Evolutionary conservation across 805 yeast species (phyloP).

Genomic region (Sungouiozyma ichnusensis): DNA sequence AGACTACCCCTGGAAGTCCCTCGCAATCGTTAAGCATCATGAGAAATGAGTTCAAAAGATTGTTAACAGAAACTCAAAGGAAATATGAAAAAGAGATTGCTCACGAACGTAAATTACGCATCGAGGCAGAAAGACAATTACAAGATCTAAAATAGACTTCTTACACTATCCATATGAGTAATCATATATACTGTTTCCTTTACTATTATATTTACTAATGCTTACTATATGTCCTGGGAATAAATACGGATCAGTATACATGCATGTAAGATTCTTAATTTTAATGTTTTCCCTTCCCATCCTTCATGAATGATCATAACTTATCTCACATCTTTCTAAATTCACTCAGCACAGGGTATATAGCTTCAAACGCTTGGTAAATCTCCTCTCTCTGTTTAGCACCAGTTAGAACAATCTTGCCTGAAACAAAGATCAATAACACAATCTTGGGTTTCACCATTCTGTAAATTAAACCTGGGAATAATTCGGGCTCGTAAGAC

Average conservation of each 20-base stretch:
- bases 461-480: constrained; percentile 96
- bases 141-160: too few species aligned
- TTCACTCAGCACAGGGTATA: constrained; percentile 96
- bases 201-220: background rate
- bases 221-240: too few species aligned
- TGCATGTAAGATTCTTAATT: too few species aligned
- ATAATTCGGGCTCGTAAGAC: constrained; percentile 94
- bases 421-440: constrained; percentile 87
- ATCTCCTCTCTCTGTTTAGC: constrained; percentile 98
- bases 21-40: constrained; percentile 42
- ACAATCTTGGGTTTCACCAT: constrained; percentile 99
- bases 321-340: constrained; percentile 72
- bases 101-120: constrained; percentile 43
- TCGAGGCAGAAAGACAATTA: constrained; percentile 34
- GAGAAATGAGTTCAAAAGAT: constrained; percentile 57
- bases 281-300: too few species aligned
- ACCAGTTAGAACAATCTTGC: constrained; percentile 95
- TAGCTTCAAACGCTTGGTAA: constrained; percentile 95
- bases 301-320: too few species aligned
- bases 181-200: too few species aligned
- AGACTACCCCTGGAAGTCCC: constrained; percentile 4
- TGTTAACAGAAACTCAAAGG: constrained; percentile 50
- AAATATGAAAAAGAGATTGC: constrained; percentile 49
- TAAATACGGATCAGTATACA: too few species aligned
- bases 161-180: too few species aligned